phyloP scores from a whole-genome alignment of 2,329 filamentous ascomycete genomes.

The Cercospora sp. region DNA sequence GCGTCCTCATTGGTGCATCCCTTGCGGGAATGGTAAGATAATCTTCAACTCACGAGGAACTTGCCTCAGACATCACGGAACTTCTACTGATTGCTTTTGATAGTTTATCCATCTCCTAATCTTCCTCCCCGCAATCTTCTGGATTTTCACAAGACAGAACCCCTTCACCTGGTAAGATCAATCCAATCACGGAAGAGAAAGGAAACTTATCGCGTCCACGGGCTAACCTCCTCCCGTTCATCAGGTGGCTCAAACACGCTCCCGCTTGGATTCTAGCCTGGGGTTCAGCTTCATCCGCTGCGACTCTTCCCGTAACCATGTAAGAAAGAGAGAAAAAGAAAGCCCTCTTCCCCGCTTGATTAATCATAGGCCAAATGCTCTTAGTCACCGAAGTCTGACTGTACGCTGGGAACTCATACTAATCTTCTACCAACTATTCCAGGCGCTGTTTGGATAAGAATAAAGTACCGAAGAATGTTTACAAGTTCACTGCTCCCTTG shows the following conservation, averaged over 20 bases:
- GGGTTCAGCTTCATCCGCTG: slow-evolving; percentile 57
- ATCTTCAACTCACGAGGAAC: too few species aligned
- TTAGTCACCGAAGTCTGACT: not conserved
- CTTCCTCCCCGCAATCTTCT: slow-evolving; percentile 50
- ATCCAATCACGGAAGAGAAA: too few species aligned
- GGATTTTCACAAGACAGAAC: slow-evolving; percentile 47
- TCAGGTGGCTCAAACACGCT: slow-evolving; percentile 49
- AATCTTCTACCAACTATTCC: not conserved
- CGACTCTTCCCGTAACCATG: slow-evolving; percentile 53
- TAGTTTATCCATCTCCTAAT: slow-evolving; percentile 49
- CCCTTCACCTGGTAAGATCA: slow-evolving; percentile 41
- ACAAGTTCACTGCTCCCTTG: slow-evolving; percentile 52
- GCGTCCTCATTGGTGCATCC: slow-evolving; percentile 52
- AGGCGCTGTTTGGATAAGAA: slow-evolving; percentile 42
- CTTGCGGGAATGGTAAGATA: slow-evolving; percentile 46
- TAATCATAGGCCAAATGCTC: not conserved
- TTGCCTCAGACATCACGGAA: too few species aligned
- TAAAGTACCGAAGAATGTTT: slow-evolving; percentile 47
- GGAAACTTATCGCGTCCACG: not conserved
- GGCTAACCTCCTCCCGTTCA: not conserved
- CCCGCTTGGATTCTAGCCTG: slow-evolving; percentile 58
- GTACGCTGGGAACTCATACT: not conserved
- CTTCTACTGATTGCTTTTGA: too few species aligned
- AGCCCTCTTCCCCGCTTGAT: not conserved
- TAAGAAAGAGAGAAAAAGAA: not conserved